Evolutionary conservation across 1,139 yeast genomes (phyloP).

Genomic region (Arxiozyma bovina): DNA sequence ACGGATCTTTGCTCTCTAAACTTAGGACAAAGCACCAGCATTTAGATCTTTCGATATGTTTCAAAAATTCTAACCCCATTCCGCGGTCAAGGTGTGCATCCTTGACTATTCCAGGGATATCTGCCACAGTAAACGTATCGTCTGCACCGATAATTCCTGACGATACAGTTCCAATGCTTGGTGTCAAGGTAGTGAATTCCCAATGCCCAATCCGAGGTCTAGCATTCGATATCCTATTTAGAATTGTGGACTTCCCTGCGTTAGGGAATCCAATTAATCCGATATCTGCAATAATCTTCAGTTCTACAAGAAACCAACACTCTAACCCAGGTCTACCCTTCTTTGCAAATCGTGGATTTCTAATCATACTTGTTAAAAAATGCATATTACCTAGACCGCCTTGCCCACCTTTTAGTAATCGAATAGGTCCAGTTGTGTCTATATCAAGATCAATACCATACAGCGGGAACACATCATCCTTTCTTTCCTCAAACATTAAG

Average conservation of each 20-base stretch:
- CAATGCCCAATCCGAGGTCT: conserved; percentile 90
- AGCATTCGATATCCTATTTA: conserved; percentile 84
- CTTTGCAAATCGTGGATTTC: conserved; percentile 86
- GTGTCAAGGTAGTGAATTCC: conserved; percentile 92
- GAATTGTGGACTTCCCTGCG: conserved; percentile 87
- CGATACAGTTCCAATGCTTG: conserved; percentile 77
- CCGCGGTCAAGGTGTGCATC: conserved; percentile 85
- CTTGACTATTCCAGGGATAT: conserved; percentile 87
- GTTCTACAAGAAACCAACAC: conserved; percentile 64
- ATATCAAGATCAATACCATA: conserved; percentile 65
- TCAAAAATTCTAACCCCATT: conserved; percentile 83
- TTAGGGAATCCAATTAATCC: conserved; percentile 94
- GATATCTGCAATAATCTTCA: conserved; percentile 80
- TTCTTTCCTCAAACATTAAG: conserved; percentile 50
- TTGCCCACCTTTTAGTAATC: conserved; percentile 71
- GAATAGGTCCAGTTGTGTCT: conserved; percentile 59
- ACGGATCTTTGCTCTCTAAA: conserved; percentile 55
- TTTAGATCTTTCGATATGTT: conserved; percentile 86
- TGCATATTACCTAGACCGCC: conserved; percentile 98
- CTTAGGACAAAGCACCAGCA: conserved; percentile 84
- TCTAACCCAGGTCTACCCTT: conserved; percentile 64
- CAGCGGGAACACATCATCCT: conserved; percentile 63
- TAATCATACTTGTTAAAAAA: conserved; percentile 68
- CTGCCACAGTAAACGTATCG: conserved; percentile 86
- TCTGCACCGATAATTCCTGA: conserved; percentile 45